Percentiles rank a stretch among this genome's conserved stretches.
These are phyloP conservation scores for Beauveria rudraprayagi DNA, from an alignment of 2,329 filamentous ascomycete genomes.

Conservation along the genomic window DNA sequence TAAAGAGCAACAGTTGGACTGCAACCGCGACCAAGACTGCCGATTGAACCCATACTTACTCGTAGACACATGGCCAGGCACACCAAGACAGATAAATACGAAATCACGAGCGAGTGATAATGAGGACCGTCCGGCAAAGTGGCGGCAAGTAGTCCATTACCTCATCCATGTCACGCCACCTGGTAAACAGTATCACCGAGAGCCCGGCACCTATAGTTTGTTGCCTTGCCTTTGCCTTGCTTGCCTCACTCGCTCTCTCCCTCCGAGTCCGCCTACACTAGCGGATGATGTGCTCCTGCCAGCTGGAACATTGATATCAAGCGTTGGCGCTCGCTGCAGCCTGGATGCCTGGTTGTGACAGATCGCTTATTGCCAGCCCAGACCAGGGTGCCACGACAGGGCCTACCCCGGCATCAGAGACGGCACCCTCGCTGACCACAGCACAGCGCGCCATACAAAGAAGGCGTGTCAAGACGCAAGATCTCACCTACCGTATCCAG, in stretches of 20 bases:
- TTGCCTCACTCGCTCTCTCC: not conserved
- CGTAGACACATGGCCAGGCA: not conserved
- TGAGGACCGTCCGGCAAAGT: not conserved
- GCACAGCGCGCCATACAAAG: not conserved
- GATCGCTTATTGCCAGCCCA: conserved; percentile 8
- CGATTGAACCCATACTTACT: too few species aligned
- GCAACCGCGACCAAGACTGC: too few species aligned
- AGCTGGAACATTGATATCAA: not conserved
- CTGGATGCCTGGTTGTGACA: conserved; percentile 5
- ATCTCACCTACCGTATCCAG: not conserved
- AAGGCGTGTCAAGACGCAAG: not conserved
- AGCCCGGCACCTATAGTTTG: not conserved
- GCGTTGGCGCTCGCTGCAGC: not conserved
- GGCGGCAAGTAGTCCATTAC: conserved; percentile 4
- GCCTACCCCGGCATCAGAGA: not conserved
- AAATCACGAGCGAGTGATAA: not conserved
- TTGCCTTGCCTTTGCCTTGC: not conserved
- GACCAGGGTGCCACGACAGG: not conserved
- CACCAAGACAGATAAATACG: not conserved
- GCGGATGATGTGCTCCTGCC: conserved; percentile 3
- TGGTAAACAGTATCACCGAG: not conserved
- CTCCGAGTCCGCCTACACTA: not conserved
- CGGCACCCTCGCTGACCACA: not conserved
- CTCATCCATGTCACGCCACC: conserved; percentile 6
- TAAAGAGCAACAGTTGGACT: not conserved